A percentile compares a stretch with the other conserved stretches of the same genome.
Evolutionary conservation across 2,329 filamentous ascomycete species (phyloP).

Genomic region (Penicillium hesseltinei): DNA sequence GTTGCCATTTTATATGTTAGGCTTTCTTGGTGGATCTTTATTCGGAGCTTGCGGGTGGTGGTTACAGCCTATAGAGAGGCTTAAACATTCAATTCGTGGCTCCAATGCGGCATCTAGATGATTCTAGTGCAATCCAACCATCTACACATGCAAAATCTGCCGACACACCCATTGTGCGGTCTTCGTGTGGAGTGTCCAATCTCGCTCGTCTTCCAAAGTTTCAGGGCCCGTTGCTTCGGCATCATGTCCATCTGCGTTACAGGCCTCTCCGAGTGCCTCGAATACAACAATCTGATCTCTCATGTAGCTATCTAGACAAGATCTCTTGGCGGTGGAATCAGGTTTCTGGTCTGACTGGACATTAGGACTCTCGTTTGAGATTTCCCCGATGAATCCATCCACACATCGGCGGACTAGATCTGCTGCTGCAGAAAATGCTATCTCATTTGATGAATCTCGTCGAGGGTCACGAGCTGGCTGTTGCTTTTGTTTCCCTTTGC

Average conservation of each 20-base stretch:
- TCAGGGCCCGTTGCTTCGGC: constrained; percentile 13
- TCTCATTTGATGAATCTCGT: background rate
- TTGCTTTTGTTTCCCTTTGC: background rate
- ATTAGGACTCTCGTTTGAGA: constrained; percentile 32
- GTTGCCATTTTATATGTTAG: background rate
- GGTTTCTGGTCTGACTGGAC: background rate
- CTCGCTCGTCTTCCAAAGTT: constrained; percentile 26
- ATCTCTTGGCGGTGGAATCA: constrained; percentile 17
- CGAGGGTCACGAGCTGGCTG: background rate
- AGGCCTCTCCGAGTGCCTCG: constrained; percentile 51
- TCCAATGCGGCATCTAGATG: background rate
- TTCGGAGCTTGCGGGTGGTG: background rate
- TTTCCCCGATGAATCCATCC: constrained; percentile 46
- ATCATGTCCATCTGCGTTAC: constrained; percentile 12
- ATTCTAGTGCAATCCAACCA: background rate
- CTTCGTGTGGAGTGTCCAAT: constrained; percentile 42
- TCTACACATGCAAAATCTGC: constrained; percentile 32
- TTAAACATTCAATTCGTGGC: background rate
- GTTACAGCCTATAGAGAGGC: background rate
- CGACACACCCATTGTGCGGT: constrained; percentile 48
- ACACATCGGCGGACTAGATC: constrained; percentile 47
- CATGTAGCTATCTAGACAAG: constrained; percentile 56
- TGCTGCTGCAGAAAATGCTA: constrained; percentile 24
- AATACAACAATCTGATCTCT: constrained; percentile 61
- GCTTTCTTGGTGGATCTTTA: background rate